Conservation (phyloP, 768 basidiomycete genomes). For the Mycena maculata region DNA sequence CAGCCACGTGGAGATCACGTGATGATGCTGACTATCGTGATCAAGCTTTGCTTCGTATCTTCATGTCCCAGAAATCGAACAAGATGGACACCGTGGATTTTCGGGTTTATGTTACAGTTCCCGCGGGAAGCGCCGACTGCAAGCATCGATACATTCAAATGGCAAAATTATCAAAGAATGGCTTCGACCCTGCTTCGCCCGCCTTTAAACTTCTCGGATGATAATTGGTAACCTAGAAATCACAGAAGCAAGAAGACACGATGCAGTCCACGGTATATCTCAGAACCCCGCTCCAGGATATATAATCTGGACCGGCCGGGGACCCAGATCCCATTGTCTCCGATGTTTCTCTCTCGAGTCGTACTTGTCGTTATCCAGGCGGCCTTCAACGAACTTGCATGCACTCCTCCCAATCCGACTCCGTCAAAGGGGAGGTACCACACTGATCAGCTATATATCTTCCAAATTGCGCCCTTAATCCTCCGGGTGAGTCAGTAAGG, state of each 20-base stretch:
- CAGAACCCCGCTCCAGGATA: neutral
- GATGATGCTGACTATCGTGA: too few relatives aligned
- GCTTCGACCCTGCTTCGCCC: neutral
- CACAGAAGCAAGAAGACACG: conserved; percentile 9
- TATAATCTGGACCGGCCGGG: neutral
- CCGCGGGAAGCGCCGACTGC: conserved; percentile 1
- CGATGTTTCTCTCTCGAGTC: conserved; percentile 62
- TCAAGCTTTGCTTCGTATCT: too few relatives aligned
- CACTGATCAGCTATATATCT: conserved; percentile 60
- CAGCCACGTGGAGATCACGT: too few relatives aligned
- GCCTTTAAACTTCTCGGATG: conserved; percentile 13
- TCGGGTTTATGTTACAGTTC: neutral
- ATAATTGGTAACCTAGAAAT: conserved; percentile 10
- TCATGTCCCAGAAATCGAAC: too few relatives aligned
- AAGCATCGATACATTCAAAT: neutral
- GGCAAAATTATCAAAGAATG: neutral
- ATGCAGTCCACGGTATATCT: neutral
- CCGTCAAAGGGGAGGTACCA: conserved; percentile 63
- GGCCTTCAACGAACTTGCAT: conserved; percentile 61
- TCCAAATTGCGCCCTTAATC: conserved; percentile 63
- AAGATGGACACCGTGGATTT: neutral
- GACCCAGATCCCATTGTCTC: neutral
- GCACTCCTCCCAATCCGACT: conserved; percentile 68
- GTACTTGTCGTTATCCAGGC: conserved; percentile 62
- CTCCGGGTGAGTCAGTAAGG: conserved; percentile 59